Percentiles rank a stretch among this genome's conserved stretches.
Conservation (phyloP, 352 stramenopile genomes). For the Pythium utonaiense region DNA sequence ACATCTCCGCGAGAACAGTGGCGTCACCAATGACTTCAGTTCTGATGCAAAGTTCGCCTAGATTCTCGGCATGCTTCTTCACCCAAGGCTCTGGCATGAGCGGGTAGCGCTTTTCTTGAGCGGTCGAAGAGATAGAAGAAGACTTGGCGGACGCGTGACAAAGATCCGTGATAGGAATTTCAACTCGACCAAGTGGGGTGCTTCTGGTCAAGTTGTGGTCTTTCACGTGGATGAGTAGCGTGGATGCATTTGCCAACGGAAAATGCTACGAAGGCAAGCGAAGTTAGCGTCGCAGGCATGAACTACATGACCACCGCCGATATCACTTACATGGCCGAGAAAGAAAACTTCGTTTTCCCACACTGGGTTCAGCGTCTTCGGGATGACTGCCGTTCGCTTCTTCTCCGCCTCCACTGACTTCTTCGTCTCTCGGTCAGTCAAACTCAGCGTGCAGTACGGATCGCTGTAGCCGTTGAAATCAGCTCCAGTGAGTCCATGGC, state of each 20-base stretch:
- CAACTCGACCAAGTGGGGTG: conserved; percentile 59
- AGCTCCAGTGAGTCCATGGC: conserved; percentile 49
- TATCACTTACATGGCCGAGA: conserved; percentile 50
- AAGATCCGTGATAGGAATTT: conserved; percentile 59
- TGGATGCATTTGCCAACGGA: conserved; percentile 34
- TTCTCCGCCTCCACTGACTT: conserved; percentile 61
- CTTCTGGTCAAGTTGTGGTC: conserved; percentile 71
- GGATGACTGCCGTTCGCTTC: conserved; percentile 63
- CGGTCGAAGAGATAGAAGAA: conserved; percentile 47
- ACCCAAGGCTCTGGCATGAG: conserved; percentile 69
- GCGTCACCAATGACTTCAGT: conserved; percentile 61
- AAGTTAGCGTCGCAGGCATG: not conserved
- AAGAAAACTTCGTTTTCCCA: conserved; percentile 63
- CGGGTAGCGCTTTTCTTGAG: conserved; percentile 52
- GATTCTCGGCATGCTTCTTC: conserved; percentile 48
- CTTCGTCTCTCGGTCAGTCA: conserved; percentile 44
- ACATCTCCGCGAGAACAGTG: conserved; percentile 48
- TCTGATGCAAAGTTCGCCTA: conserved; percentile 64
- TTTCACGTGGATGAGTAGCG: conserved; percentile 67
- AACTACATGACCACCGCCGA: not conserved
- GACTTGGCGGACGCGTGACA: conserved; percentile 49
- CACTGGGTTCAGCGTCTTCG: conserved; percentile 66
- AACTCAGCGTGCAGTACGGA: conserved; percentile 63
- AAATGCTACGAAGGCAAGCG: conserved; percentile 33
- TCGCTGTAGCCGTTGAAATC: conserved; percentile 71